Evolutionary conservation across 1,284 basidiomycete genomes (phyloP).

Genomic region (Chiua sp.): DNA sequence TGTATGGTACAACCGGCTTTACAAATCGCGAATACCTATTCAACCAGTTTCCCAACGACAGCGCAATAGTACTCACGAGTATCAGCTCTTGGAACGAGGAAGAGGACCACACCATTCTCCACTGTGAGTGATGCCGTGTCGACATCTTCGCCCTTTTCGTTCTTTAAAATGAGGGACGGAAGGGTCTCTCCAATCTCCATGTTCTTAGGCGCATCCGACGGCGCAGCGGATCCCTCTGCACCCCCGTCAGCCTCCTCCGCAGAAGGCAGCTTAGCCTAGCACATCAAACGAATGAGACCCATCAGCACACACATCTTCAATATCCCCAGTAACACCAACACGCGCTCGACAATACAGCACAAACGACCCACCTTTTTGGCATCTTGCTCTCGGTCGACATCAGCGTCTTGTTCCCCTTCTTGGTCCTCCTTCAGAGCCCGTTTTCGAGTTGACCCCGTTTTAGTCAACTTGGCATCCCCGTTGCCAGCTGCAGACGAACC

Average conservation of each 20-base stretch:
- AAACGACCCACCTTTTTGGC: constrained; percentile 25
- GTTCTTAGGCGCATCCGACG: constrained; percentile 34
- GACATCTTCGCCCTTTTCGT: constrained; percentile 78
- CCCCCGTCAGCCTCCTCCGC: constrained; percentile 13
- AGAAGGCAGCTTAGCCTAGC: constrained; percentile 28
- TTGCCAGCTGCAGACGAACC: constrained; percentile 7
- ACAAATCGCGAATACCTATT: not conserved
- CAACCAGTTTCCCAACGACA: not conserved
- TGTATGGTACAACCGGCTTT: constrained; percentile 85
- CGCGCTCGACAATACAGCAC: constrained; percentile 4
- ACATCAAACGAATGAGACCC: not conserved
- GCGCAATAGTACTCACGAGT: constrained; percentile 60
- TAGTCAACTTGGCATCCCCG: constrained; percentile 26
- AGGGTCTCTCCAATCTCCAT: constrained; percentile 81
- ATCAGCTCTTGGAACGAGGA: constrained; percentile 86
- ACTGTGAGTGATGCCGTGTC: constrained; percentile 63
- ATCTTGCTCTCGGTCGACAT: constrained; percentile 24
- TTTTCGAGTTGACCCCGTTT: constrained; percentile 29
- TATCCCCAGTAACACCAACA: not conserved
- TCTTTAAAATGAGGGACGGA: constrained; percentile 77
- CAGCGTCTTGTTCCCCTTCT: constrained; percentile 18
- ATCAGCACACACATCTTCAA: not conserved
- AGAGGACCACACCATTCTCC: constrained; percentile 82
- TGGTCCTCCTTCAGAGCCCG: constrained; percentile 28
- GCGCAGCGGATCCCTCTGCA: constrained; percentile 6